A percentile compares a stretch with the other conserved stretches of the same genome.
Evolutionary conservation across 306 rosid genomes (phyloP).

Genomic region (Trifolium fragiferum): DNA sequence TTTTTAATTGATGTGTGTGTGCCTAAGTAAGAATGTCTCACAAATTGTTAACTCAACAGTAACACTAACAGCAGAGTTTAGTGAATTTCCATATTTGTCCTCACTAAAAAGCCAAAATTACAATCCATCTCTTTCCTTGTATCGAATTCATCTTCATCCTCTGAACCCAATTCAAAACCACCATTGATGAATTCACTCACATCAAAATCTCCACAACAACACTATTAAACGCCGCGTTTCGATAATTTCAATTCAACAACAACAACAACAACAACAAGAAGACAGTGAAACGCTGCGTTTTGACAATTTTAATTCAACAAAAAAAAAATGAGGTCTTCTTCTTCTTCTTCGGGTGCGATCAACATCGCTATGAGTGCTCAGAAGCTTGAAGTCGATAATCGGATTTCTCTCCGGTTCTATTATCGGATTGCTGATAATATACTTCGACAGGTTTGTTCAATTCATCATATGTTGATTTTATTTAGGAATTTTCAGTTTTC

Average conservation of each 20-base stretch:
- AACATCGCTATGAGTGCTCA: conserved; percentile 78
- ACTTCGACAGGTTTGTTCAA: conserved; percentile 73
- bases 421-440: conserved; percentile 84
- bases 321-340: conserved; percentile 53
- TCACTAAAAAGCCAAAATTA: conserved; percentile 40
- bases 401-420: conserved; percentile 80
- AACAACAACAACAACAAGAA: background rate
- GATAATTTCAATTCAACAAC: background rate
- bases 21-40: too few relatives aligned
- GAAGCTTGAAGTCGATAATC: conserved; percentile 72
- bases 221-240: conserved; percentile 1
- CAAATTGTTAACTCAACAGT: too few relatives aligned
- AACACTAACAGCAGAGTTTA: too few relatives aligned
- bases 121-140: conserved; percentile 2
- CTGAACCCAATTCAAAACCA: conserved; percentile 39
- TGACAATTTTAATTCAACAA: background rate
- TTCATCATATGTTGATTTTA: background rate
- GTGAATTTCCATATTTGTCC: conserved; percentile 34
- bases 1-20: too few relatives aligned
- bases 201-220: background rate
- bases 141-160: conserved; percentile 14
- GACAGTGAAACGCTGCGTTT: conserved; percentile 20
- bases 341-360: conserved; percentile 60
- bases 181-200: conserved; percentile 51
- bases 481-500: conserved; percentile 1